Conservation (phyloP, 2,329 filamentous ascomycete species). For the Monosporascus sp. region DNA sequence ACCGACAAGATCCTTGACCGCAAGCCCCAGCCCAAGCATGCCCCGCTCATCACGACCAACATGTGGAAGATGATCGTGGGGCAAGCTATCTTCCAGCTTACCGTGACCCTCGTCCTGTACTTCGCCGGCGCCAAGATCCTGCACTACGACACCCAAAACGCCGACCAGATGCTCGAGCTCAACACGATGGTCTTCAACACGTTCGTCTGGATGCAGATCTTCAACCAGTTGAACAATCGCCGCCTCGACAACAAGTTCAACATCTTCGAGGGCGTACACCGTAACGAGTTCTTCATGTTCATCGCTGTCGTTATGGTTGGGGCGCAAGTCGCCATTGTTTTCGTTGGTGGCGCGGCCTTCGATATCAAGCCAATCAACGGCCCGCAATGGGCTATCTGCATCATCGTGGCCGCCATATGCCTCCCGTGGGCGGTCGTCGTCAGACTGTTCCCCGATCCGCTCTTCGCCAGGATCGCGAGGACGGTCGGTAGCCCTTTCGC, state of each 20-base stretch:
- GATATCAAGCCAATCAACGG: constrained; percentile 43
- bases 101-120: constrained; percentile 53
- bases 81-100: constrained; percentile 55
- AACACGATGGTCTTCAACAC: constrained; percentile 63
- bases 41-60: constrained; percentile 64
- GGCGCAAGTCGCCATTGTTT: constrained; percentile 52
- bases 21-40: constrained; percentile 53
- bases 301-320: constrained; percentile 54
- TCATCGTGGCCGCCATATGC: constrained; percentile 42
- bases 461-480: constrained; percentile 28
- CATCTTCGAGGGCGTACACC: constrained; percentile 51
- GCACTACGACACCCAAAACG: constrained; percentile 36
- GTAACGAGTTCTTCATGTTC: constrained; percentile 52
- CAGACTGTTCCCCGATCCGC: constrained; percentile 43
- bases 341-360: constrained; percentile 50
- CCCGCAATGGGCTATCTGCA: constrained; percentile 47
- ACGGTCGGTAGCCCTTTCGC: constrained; percentile 26
- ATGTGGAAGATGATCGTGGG: constrained; percentile 66
- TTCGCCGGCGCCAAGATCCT: constrained; percentile 55
- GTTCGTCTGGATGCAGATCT: constrained; percentile 69
- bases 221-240: constrained; percentile 63
- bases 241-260: constrained; percentile 59
- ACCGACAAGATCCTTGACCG: constrained; percentile 52
- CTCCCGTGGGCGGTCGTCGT: constrained; percentile 45
- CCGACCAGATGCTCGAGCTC: constrained; percentile 37